Base-by-base conservation (phyloP, 2,329 filamentous ascomycete genomes). In the Lecanicillium sp. region DNA sequence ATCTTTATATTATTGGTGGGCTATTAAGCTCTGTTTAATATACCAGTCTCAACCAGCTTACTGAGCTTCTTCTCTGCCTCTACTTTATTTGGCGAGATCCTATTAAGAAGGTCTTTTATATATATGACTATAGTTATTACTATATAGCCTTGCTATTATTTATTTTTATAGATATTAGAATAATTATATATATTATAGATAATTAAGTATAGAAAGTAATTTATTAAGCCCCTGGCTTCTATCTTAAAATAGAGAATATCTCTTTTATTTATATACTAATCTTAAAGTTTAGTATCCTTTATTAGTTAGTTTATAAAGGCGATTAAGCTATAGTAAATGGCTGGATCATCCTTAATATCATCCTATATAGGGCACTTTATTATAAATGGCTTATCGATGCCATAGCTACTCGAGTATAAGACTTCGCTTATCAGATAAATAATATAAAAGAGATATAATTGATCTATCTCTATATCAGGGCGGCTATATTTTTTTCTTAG, bases 141-240 rank as follows among this genome's bases (percentile, higher is more conserved):
- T 0, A 62, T 60, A 42, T 60, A 63, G 0, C 29, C 28, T 17
- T 63, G 58, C 62, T 59, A 65, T 3, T 29, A 19, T 9, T 64
- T 55, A 17, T 54, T 55, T 37, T 64, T 65, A 38, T 65, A 59
- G 0, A 51, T 56, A 40, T 67, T 63, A 4, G 58, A 51, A 33
- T 65, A 66, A 33, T 65, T 58, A 16, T 55, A 66, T 0, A 67
- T 61, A 0, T 60, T 62, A 14, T 60, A 53, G n/a, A 67, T 58
- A 0, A 59, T 50, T 0, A 66, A 39, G 22, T 56, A 65, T 0
- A 57, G 54, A 2, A 60, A 48, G 0, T 49, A 33, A 13, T 49
- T 46, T 46, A 51, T 55, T 27, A 58, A 19, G 2, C 55, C 54
- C 3, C 53, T 53, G 7, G 54, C 54, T 18, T 56, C 54, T 51